These are phyloP conservation scores for Wickerhamiella allomyrinae DNA, from an alignment of 805 yeast genomes.

Conservation along the genomic window DNA sequence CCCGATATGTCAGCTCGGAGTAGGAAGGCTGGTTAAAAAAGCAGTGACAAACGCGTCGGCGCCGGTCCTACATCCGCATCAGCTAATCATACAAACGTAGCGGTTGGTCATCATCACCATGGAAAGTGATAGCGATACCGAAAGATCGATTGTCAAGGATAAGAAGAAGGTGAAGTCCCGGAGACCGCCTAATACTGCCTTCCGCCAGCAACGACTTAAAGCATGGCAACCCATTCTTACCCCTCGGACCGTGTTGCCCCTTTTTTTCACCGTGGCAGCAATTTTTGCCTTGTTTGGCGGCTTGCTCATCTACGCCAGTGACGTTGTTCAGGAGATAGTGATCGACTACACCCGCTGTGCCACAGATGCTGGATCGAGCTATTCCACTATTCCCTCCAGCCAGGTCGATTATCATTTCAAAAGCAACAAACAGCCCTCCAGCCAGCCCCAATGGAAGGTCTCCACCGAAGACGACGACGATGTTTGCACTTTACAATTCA, in stretches of 20 bases:
- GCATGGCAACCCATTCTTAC: slow-evolving; percentile 82
- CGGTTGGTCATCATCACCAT: slow-evolving; percentile 6
- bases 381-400: slow-evolving; percentile 41
- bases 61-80: too few species aligned
- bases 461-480: slow-evolving; percentile 27
- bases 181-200: slow-evolving; percentile 32
- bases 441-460: slow-evolving; percentile 53
- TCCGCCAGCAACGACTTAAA: slow-evolving; percentile 43
- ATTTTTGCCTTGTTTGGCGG: slow-evolving; percentile 87
- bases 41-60: too few species aligned
- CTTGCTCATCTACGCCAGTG: slow-evolving; percentile 64
- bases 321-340: slow-evolving; percentile 57
- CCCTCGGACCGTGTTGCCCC: slow-evolving; percentile 80
- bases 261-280: slow-evolving; percentile 56
- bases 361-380: slow-evolving; percentile 35
- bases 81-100: too few species aligned
- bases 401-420: slow-evolving; percentile 51
- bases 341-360: slow-evolving; percentile 65
- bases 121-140: slow-evolving; percentile 26
- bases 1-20: too few species aligned
- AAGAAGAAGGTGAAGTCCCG: slow-evolving; percentile 26
- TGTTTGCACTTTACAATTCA: slow-evolving; percentile 56
- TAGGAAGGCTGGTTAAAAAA: too few species aligned
- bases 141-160: slow-evolving; percentile 16
- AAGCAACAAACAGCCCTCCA: slow-evolving; percentile 23